phyloP scores from a whole-genome alignment of 768 basidiomycete species.

The Dioszegia aurantiaca region DNA sequence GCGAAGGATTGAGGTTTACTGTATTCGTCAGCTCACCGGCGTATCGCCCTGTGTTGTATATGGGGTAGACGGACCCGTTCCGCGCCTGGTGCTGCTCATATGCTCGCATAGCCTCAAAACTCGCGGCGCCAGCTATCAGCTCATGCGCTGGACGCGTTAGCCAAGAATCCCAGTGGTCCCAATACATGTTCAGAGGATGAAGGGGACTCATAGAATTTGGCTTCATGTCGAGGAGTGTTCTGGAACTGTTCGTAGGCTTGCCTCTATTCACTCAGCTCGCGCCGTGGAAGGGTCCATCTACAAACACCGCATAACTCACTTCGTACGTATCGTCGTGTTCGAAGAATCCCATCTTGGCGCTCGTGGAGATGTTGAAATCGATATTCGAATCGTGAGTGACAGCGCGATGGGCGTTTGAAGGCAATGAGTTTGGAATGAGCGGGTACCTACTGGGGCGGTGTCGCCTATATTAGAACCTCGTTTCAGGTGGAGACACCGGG shows the following conservation, averaged over 20 bases:
- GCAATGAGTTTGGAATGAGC: too few relatives aligned
- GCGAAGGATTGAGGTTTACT: conserved; percentile 37
- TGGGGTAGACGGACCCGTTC: conserved; percentile 20
- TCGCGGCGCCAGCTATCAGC: conserved; percentile 37
- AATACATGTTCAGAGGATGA: not conserved
- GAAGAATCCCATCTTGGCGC: conserved; percentile 20
- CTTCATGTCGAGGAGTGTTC: conserved; percentile 19
- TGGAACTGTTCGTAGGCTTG: conserved; percentile 21
- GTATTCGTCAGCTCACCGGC: too few relatives aligned
- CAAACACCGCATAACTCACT: conserved; percentile 9
- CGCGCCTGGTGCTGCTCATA: conserved; percentile 45
- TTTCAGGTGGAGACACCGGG: not conserved
- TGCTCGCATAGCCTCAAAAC: conserved; percentile 49
- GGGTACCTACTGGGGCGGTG: too few relatives aligned
- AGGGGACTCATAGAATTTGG: conserved; percentile 15
- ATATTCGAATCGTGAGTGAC: too few relatives aligned
- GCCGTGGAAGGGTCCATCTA: too few relatives aligned
- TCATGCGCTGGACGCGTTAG: conserved; percentile 13
- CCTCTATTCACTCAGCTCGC: conserved; percentile 13
- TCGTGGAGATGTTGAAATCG: too few relatives aligned
- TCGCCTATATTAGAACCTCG: not conserved
- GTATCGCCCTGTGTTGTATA: too few relatives aligned
- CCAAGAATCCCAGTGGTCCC: not conserved
- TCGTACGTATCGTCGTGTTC: conserved; percentile 20
- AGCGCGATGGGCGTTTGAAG: too few relatives aligned